These are phyloP conservation scores for Nicotiana obtusifolia DNA, from an alignment of 257 asterid species.

Conservation along the genomic window DNA sequence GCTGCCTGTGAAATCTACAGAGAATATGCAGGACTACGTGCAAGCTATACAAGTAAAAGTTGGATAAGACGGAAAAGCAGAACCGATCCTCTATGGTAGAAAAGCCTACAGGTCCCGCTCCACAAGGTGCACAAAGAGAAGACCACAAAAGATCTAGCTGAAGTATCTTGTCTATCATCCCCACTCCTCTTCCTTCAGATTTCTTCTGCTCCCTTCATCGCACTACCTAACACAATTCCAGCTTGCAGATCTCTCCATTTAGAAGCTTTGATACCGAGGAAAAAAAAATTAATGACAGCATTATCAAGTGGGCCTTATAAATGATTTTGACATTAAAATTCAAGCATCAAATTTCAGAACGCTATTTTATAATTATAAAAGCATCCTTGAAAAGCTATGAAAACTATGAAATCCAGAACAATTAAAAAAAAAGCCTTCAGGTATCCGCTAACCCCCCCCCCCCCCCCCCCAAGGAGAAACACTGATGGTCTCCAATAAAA, in stretches of 20 bases:
- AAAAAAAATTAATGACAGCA: background rate
- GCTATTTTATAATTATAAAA: background rate
- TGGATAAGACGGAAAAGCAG: background rate
- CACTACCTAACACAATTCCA: background rate
- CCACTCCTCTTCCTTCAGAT: background rate
- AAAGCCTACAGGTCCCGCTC: background rate
- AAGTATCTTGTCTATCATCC: background rate
- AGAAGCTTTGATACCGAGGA: background rate
- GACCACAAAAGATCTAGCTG: background rate
- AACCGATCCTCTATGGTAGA: background rate
- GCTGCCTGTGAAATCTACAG: background rate
- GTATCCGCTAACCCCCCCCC: background rate
- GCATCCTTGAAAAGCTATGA: background rate
- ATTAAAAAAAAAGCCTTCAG: background rate
- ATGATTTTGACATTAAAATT: background rate
- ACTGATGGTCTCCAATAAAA: background rate
- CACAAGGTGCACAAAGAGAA: background rate
- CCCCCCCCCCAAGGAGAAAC: background rate
- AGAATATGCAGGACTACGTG: background rate
- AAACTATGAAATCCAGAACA: background rate
- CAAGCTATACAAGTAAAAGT: background rate
- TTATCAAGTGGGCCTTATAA: background rate
- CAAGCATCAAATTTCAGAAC: background rate
- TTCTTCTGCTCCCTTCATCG: background rate
- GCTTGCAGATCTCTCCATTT: background rate